Evolutionary conservation across 192 early-diverging fungal species (phyloP).

Genomic region (Linnemannia hyalina): DNA sequence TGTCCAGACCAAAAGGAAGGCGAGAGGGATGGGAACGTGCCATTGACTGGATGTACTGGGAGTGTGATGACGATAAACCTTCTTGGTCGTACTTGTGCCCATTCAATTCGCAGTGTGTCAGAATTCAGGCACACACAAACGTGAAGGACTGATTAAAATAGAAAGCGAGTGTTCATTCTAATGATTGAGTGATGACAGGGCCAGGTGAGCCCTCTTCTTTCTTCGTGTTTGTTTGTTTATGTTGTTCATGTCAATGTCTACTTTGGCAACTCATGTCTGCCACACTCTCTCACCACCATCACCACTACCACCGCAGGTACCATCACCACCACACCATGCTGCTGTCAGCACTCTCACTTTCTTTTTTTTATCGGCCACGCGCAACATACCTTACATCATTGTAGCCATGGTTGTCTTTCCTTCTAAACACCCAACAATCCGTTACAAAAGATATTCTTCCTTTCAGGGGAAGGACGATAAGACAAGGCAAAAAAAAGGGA

Average conservation of each 20-base stretch:
- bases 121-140: not conserved
- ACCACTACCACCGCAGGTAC: not conserved
- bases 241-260: not conserved
- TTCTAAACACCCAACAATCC: not conserved
- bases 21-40: not conserved
- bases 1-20: not conserved
- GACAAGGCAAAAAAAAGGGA: not conserved
- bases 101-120: not conserved
- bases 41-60: not conserved
- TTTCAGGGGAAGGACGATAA: too few relatives aligned
- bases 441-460: not conserved
- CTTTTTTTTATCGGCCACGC: not conserved
- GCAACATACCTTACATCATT: not conserved
- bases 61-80: not conserved
- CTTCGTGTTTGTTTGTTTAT: not conserved
- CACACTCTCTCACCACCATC: not conserved
- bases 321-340: not conserved
- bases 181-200: conserved; percentile 1
- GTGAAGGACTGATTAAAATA: not conserved
- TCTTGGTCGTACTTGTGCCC: not conserved
- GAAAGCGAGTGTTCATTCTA: not conserved
- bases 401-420: not conserved
- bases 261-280: conserved; percentile 2
- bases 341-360: not conserved
- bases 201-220: not conserved